Conservation (phyloP, 2,329 filamentous ascomycete species). For the Neofusicoccum sp. region DNA sequence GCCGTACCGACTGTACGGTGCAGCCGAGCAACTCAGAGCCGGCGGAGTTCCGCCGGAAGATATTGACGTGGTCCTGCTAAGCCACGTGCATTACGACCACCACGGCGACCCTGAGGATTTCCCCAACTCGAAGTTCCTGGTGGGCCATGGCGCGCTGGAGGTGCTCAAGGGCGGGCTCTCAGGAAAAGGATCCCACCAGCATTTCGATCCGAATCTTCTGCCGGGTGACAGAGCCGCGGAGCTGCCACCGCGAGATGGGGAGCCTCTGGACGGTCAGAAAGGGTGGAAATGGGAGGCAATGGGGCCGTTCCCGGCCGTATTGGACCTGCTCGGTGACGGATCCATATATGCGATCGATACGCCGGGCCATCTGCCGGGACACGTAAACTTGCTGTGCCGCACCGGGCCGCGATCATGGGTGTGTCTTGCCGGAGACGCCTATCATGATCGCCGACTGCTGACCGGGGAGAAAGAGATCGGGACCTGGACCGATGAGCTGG, state of each 20-base stretch:
- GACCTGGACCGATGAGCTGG: slow-evolving; percentile 50
- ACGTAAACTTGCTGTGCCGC: slow-evolving; percentile 54
- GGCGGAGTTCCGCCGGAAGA: slow-evolving; percentile 41
- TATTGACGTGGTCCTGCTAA: slow-evolving; percentile 46
- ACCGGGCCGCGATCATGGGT: slow-evolving; percentile 46
- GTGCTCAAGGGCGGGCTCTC: slow-evolving; percentile 30
- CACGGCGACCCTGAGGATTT: slow-evolving; percentile 46
- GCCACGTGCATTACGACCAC: slow-evolving; percentile 47
- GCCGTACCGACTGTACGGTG: slow-evolving; percentile 44
- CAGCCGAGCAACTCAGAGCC: slow-evolving; percentile 40
- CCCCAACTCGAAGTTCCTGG: slow-evolving; percentile 40
- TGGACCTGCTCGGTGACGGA: slow-evolving; percentile 54
- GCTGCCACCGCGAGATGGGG: slow-evolving; percentile 34
- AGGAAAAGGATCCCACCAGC: slow-evolving; percentile 30
- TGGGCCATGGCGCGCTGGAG: slow-evolving; percentile 39
- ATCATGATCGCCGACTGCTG: slow-evolving; percentile 56
- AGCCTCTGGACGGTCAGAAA: neutral
- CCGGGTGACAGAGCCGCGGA: slow-evolving; percentile 47
- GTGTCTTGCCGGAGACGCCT: slow-evolving; percentile 57
- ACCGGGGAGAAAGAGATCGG: slow-evolving; percentile 57
- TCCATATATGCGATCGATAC: slow-evolving; percentile 52
- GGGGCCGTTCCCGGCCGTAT: slow-evolving; percentile 46
- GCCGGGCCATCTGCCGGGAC: slow-evolving; percentile 56
- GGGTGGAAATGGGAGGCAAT: slow-evolving; percentile 46
- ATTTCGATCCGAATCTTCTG: slow-evolving; percentile 49